Evolutionary conservation across 306 rosid species (phyloP).

Genomic region (Glycine latifolia): DNA sequence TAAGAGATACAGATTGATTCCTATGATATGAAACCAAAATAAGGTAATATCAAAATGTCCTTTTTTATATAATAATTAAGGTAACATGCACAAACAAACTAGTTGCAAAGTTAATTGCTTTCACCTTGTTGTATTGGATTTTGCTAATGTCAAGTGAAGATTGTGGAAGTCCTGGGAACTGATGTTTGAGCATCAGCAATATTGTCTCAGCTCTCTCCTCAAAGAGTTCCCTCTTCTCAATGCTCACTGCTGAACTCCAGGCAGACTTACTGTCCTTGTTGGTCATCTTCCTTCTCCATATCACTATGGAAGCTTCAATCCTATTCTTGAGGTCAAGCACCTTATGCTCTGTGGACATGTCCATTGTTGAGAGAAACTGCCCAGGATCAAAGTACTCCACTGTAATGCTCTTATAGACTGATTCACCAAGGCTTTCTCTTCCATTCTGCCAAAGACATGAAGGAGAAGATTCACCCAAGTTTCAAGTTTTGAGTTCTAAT

Average conservation of each 20-base stretch:
- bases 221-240: conserved; percentile 88
- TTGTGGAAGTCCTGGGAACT: conserved; percentile 91
- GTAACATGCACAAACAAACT: neutral
- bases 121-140: conserved; percentile 84
- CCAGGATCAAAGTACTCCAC: conserved; percentile 77
- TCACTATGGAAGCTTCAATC: conserved; percentile 89
- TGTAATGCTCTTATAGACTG: conserved; percentile 72
- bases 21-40: too few relatives aligned
- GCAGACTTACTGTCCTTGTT: conserved; percentile 79
- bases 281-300: conserved; percentile 93
- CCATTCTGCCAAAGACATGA: conserved; percentile 68
- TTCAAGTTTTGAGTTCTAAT: conserved; percentile 12
- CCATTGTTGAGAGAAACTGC: conserved; percentile 69
- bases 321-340: conserved; percentile 83
- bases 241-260: conserved; percentile 88
- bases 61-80: too few relatives aligned
- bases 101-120: neutral
- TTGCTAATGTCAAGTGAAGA: conserved; percentile 91
- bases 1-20: too few relatives aligned
- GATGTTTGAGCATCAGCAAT: conserved; percentile 74
- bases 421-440: conserved; percentile 83
- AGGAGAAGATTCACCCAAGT: conserved; percentile 29
- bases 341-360: conserved; percentile 82
- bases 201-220: conserved; percentile 93
- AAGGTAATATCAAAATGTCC: too few relatives aligned